Conservation (phyloP, 2,329 filamentous ascomycete genomes). For the Mariannaea elegans region DNA sequence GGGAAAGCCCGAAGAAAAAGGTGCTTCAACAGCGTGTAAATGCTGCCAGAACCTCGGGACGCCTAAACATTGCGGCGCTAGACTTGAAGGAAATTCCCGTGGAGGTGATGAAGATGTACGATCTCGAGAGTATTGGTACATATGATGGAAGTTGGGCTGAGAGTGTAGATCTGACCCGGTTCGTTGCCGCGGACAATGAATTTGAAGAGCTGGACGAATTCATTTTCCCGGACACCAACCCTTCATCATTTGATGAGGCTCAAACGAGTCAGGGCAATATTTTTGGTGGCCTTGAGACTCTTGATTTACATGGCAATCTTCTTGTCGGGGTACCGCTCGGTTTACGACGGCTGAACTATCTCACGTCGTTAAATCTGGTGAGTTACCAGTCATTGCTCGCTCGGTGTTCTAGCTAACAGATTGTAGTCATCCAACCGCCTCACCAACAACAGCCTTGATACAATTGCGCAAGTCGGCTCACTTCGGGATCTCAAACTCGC, state of each 20-base stretch:
- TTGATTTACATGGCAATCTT: slow-evolving; percentile 88
- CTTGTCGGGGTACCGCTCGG: slow-evolving; percentile 79
- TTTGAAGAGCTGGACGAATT: slow-evolving; percentile 76
- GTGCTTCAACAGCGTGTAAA: slow-evolving; percentile 78
- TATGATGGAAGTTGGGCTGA: slow-evolving; percentile 84
- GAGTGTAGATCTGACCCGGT: slow-evolving; percentile 83
- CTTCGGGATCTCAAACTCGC: slow-evolving; percentile 84
- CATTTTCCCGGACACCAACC: slow-evolving; percentile 79
- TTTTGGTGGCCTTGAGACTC: slow-evolving; percentile 81
- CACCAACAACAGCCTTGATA: slow-evolving; percentile 73
- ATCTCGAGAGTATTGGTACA: slow-evolving; percentile 72
- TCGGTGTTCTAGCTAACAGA: slow-evolving; percentile 29
- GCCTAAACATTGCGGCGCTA: slow-evolving; percentile 89
- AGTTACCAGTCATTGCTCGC: slow-evolving; percentile 38
- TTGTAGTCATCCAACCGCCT: slow-evolving; percentile 81
- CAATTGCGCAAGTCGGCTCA: slow-evolving; percentile 76
- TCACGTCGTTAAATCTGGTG: slow-evolving; percentile 86
- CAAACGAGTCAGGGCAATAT: slow-evolving; percentile 76
- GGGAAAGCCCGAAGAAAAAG: slow-evolving; percentile 67
- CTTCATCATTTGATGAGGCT: slow-evolving; percentile 66
- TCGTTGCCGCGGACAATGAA: slow-evolving; percentile 92
- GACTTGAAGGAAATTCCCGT: slow-evolving; percentile 80
- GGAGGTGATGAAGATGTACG: slow-evolving; percentile 92
- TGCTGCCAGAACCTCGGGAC: slow-evolving; percentile 78
- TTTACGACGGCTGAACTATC: slow-evolving; percentile 73